Evolutionary conservation across 1,284 basidiomycete species (phyloP).

Genomic region (Cryptococcus sp.): DNA sequence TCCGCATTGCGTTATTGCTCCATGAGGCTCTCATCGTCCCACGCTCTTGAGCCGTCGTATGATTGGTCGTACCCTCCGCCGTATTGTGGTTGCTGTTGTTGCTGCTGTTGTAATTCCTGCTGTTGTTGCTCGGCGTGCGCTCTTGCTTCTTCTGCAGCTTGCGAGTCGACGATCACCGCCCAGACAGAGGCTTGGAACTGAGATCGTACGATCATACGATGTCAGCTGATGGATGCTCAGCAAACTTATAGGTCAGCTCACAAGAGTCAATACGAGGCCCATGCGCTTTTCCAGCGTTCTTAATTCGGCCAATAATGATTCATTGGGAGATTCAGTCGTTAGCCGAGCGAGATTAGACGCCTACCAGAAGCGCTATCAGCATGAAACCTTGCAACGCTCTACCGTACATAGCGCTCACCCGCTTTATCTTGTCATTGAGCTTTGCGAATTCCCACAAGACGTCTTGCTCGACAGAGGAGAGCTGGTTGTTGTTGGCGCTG

Average conservation of each 20-base stretch:
- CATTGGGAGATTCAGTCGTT: constrained; percentile 66
- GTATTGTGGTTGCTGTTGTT: constrained; percentile 6
- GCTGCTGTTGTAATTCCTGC: background rate
- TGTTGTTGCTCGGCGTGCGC: constrained; percentile 8
- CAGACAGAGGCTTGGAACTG: constrained; percentile 95
- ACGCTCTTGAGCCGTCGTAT: constrained; percentile 13
- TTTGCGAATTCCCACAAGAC: constrained; percentile 80
- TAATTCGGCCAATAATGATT: constrained; percentile 71
- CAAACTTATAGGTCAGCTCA: constrained; percentile 51
- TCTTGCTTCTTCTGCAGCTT: constrained; percentile 57
- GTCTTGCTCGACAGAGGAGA: constrained; percentile 65
- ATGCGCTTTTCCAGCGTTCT: constrained; percentile 89
- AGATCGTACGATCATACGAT: background rate
- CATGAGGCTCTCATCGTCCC: constrained; percentile 18
- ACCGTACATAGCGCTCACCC: constrained; percentile 55
- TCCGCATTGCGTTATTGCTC: background rate
- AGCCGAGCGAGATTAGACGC: constrained; percentile 49
- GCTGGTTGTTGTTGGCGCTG: constrained; percentile 58
- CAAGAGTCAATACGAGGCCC: constrained; percentile 86
- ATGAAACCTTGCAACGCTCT: background rate
- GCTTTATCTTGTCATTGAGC: constrained; percentile 67
- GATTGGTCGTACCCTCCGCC: constrained; percentile 1
- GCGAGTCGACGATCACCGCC: constrained; percentile 87
- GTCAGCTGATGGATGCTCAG: background rate
- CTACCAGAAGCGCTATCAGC: constrained; percentile 28